Evolutionary conservation across 176 grass and related monocot genomes (phyloP).

Genomic region (Eragrostis nindensis): DNA sequence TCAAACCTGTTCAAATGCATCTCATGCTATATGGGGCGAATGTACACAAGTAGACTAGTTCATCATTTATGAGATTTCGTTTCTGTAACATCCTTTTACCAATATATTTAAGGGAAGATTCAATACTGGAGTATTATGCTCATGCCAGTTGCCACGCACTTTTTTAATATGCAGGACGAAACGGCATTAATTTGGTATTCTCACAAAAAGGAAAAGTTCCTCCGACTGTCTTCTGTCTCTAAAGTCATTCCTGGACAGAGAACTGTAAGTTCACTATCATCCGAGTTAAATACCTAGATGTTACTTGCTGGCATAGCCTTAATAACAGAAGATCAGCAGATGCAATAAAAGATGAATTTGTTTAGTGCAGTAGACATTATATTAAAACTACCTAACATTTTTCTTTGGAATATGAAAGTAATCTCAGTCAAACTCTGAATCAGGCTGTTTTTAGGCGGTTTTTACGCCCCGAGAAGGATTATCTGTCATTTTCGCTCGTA

Average conservation of each 20-base stretch:
- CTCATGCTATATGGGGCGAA: background rate
- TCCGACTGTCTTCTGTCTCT: conserved; percentile 66
- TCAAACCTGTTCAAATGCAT: background rate
- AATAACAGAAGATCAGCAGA: background rate
- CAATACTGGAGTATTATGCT: background rate
- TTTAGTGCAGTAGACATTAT: background rate
- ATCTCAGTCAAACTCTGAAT: conserved; percentile 27
- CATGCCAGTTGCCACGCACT: background rate
- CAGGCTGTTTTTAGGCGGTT: conserved; percentile 86
- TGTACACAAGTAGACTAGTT: background rate
- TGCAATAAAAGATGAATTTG: background rate
- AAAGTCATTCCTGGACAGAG: conserved; percentile 91
- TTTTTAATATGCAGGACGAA: conserved; percentile 66
- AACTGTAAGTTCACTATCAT: conserved; percentile 70
- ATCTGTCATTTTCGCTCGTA: conserved; percentile 95
- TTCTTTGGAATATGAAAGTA: conserved; percentile 6
- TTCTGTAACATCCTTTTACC: conserved; percentile 1
- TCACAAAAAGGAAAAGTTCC: conserved; percentile 79
- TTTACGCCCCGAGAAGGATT: conserved; percentile 89
- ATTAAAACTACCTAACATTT: conserved; percentile 5
- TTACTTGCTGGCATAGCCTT: conserved; percentile 12
- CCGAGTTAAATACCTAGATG: conserved; percentile 12
- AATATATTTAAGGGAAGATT: conserved; percentile 9
- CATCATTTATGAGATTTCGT: background rate
- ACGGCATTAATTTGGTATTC: conserved; percentile 85